These are phyloP conservation scores for Stemphylium lycopersici DNA, from an alignment of 2,329 filamentous ascomycete genomes.

Conservation along the genomic window DNA sequence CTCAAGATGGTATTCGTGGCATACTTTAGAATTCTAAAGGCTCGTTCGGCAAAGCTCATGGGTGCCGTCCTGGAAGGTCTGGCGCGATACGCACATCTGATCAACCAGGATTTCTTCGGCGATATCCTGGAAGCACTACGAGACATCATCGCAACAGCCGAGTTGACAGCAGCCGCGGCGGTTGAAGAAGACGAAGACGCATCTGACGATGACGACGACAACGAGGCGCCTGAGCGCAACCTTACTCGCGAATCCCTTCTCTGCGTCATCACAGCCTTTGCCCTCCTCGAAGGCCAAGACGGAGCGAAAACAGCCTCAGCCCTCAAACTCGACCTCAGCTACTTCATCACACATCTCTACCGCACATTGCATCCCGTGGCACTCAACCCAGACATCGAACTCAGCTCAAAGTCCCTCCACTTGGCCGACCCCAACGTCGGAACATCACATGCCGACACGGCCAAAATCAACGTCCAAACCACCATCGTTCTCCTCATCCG, in stretches of 20 bases:
- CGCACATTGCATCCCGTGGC: slow-evolving; percentile 79
- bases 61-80: slow-evolving; percentile 95
- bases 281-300: slow-evolving; percentile 93
- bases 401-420: slow-evolving; percentile 74
- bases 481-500: slow-evolving; percentile 91
- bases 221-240: slow-evolving; percentile 57
- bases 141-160: slow-evolving; percentile 81
- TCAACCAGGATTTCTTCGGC: slow-evolving; percentile 99
- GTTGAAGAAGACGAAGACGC: slow-evolving; percentile 54
- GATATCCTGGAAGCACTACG: slow-evolving; percentile 93
- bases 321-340: slow-evolving; percentile 88
- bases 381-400: slow-evolving; percentile 84
- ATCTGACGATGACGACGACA: slow-evolving; percentile 59
- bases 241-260: slow-evolving; percentile 90
- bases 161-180: slow-evolving; percentile 55
- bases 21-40: slow-evolving; percentile 94
- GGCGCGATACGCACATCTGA: slow-evolving; percentile 91
- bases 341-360: slow-evolving; percentile 95
- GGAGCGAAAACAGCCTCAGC: slow-evolving; percentile 80
- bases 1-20: slow-evolving; percentile 93
- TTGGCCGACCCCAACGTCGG: slow-evolving; percentile 68
- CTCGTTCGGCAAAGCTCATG: slow-evolving; percentile 82
- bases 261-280: slow-evolving; percentile 94
- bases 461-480: slow-evolving; percentile 91
- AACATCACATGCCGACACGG: slow-evolving; percentile 55